Base-by-base conservation (phyloP, 345 rosid genomes). In the Eucalyptus microcorys region DNA sequence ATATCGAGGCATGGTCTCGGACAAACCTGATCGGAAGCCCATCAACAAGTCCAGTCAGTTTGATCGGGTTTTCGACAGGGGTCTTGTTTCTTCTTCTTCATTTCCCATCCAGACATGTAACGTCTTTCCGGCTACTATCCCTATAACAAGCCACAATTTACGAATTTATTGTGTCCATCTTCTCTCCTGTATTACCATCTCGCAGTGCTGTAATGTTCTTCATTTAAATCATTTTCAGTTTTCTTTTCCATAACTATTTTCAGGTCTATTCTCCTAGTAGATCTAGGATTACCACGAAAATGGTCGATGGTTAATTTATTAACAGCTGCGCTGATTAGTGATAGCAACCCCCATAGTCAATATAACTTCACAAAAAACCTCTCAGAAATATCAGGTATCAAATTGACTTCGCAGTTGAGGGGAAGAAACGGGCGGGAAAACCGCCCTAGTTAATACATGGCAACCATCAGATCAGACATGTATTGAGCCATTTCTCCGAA, bases 21-120 rank as follows among this genome's bases (percentile, higher is more conserved):
- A 2, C 0, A 4, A 59, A 59, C 68, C 68, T 2, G 32, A 30
- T 1, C 32, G 0, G 34, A 59, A 59, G 34, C 68, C 32, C 0
- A 4, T 4, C 68, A 30, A 27, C 68, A 30, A 30, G 68, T 61
- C 34, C 1, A 61, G 34, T 13, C 1, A 1, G 34, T 1, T 1
- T 61, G 68, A 59, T 59, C 16, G 68, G 68, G 68, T 27, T 59
- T 59, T 13, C 16, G 0, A 52, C 1, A 0, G 66, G 32, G 66
- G 8, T 12, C 66, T 59, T 27, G 32, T 59, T 27, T 27, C 32
- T 59, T 59, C 66, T 59, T 27, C 32, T 27, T 59, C 32, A 1
- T 59, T 59, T 59, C 1, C 66, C 66, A 59, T 59, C 32, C 16
- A 26, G 32, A 59, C 66, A 27, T 66, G 40, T n/a, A 66, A 66